Evolutionary conservation across 805 yeast species (phyloP), one percentile per base, ranked within the genome.

Genomic region (Phaffomyces antillensis): DNA sequence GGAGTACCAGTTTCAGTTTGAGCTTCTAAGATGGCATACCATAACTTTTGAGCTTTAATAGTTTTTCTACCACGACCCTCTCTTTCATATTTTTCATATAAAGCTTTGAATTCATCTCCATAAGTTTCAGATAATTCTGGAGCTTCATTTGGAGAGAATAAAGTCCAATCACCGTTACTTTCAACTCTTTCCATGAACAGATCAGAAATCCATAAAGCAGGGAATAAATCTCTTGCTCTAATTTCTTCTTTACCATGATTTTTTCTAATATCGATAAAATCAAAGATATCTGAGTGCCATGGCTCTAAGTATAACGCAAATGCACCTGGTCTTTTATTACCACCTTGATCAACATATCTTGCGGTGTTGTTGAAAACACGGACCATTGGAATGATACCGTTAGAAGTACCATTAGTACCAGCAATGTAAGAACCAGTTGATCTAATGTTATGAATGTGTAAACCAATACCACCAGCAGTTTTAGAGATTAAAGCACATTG

Each of bases 1-100:
- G 99, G 99, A 55, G 86, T 86, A 42, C 99, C 98, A 4, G 98
- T 90, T 68, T 91, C 97, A 34, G 93, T 86, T 68, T 91, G 99
- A 31, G 96, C 81, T 61, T 87, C 93, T 44, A 91, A 65, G 44
- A 91, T 89, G 38, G 90, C 82, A 51, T 80, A 75, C 98, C 98
- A 91, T 39, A 91, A 71, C 63, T 85, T 86, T 64, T 89, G 96
- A 24, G 99, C 98, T 56, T 78, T 81, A 47, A 89, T 72, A 18
- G 80, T 77, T 52, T 71, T 73, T 48, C 74, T 71, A 45, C 81
- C 87, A 47, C 77, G 74, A 10, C 82, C 85, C 59, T 83, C 83
- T 17, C 60, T 49, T 66, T 86, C 97, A 60, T 90, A 91, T 51
- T 71, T 70, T 42, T 75, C 73, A 64, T 88, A 91, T 23, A 90